Conservation (phyloP, 2,329 filamentous ascomycete genomes). For the Ophiostoma novo-ulmi region DNA sequence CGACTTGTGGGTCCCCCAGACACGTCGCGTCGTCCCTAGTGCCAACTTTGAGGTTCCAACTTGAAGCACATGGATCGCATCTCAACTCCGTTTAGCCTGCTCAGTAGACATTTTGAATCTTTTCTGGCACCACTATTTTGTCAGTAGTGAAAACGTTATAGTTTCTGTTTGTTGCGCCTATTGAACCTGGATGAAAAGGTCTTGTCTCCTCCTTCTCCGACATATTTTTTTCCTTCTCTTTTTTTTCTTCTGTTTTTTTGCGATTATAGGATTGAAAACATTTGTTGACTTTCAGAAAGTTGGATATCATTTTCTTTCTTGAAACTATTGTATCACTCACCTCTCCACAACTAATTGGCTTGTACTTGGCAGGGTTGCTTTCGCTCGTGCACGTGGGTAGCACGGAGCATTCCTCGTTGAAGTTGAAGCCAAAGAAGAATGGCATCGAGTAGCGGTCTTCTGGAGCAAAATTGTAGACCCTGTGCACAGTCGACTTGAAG, state of each 20-base stretch:
- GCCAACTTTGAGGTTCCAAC: not conserved
- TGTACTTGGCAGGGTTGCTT: slow-evolving; percentile 38
- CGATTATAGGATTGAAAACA: too few species aligned
- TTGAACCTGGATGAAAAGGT: too few species aligned
- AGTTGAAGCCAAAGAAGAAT: slow-evolving; percentile 50
- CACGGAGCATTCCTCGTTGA: slow-evolving; percentile 40
- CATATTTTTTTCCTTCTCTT: not conserved
- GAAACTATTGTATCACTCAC: not conserved
- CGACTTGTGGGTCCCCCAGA: not conserved
- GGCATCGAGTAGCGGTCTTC: slow-evolving; percentile 49
- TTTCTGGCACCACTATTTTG: not conserved
- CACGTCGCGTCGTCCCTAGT: slow-evolving; percentile 4
- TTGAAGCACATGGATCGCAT: not conserved
- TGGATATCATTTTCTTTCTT: too few species aligned
- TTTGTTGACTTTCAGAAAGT: too few species aligned
- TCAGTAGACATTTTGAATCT: slow-evolving; percentile 11
- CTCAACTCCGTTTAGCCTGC: slow-evolving; percentile 3
- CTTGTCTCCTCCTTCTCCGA: too few species aligned
- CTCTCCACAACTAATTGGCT: slow-evolving; percentile 39
- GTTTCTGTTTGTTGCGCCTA: too few species aligned
- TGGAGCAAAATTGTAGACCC: slow-evolving; percentile 41
- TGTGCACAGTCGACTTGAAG: slow-evolving; percentile 45
- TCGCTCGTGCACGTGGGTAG: slow-evolving; percentile 38
- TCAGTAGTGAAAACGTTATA: not conserved
- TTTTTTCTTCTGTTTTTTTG: not conserved